Base-by-base conservation (phyloP, 352 stramenopile species). In the Pythium coloratum region DNA sequence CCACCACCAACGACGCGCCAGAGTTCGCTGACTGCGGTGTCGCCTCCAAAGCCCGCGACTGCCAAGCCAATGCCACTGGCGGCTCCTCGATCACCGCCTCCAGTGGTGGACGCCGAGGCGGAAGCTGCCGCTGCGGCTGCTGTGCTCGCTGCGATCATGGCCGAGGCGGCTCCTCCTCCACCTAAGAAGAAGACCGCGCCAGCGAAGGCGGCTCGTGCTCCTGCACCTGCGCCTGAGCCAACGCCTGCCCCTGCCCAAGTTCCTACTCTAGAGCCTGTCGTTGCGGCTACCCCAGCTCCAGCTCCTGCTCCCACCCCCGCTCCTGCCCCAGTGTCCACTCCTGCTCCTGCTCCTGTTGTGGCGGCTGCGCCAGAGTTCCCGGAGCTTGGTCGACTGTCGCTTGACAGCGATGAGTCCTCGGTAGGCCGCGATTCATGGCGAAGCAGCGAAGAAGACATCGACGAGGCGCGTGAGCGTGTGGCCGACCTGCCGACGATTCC, bases 361-460 rank as follows among this genome's bases (percentile, higher is more conserved):
- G 7, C 8, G 20, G 24, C 59, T 50, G 59, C 59, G 12, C 32
- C 47, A 6, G 46, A 24, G 6, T 24, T 64, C 30, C 59, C 59
- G 8, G 55, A 40, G 33, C 28, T 58, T 28, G 53, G 64, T 10
- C 59, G 59, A 8, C n/a, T 47, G 14, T 50, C 57, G 6, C 16
- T 56, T 16, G 65, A 64, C 16, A 64, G 66, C 32, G 38, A 63
- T 14, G 28, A n/a, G 26, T 56, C 54, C 12, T 66, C 59, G 16
- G 20, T 49, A 6, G 47, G 55, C 54, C 59, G 66, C 20, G 59
- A 64, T 9, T 72, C 66, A 16, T 72, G 66, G 66, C 53, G 56
- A 18, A 72, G 66, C 55, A 67, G 60, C 28, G 59, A 72, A 54
- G 66, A 71, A 47, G 66, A 72, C 44, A 72, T 72, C 38, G 66